These are phyloP conservation scores for Coemansia sp. DNA, from an alignment of 192 early-diverging fungal genomes.

Conservation along the genomic window DNA sequence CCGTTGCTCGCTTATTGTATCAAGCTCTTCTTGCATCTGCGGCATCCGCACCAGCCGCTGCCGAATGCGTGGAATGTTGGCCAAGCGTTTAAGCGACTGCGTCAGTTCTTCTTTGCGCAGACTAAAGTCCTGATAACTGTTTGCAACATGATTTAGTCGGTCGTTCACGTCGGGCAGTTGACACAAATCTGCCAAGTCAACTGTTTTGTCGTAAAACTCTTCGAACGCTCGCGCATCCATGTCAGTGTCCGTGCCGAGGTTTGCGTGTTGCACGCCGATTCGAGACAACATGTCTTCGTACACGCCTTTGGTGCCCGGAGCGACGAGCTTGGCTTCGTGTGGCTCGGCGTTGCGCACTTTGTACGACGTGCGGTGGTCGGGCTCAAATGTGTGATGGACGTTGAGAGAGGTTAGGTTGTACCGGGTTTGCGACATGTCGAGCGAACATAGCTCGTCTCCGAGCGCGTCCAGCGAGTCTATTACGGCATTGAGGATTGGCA, in stretches of 20 bases:
- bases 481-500: conserved; percentile 39
- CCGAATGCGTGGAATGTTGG: conserved; percentile 43
- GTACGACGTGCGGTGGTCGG: conserved; percentile 38
- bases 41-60: conserved; percentile 39
- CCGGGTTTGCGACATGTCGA: conserved; percentile 43
- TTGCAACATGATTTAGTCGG: conserved; percentile 51
- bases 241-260: conserved; percentile 35
- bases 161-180: conserved; percentile 54
- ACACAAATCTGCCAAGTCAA: conserved; percentile 50
- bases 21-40: conserved; percentile 44
- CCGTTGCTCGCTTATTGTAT: conserved; percentile 18
- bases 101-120: conserved; percentile 47
- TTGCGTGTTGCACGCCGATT: conserved; percentile 51
- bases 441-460: conserved; percentile 42
- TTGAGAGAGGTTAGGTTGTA: conserved; percentile 42
- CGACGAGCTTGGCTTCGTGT: conserved; percentile 52
- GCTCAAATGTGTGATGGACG: conserved; percentile 44
- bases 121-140: conserved; percentile 48
- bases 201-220: conserved; percentile 55
- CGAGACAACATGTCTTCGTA: conserved; percentile 56
- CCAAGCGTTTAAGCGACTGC: conserved; percentile 39
- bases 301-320: conserved; percentile 52
- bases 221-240: conserved; percentile 51
- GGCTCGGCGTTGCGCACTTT: conserved; percentile 43
- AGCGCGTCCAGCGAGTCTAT: conserved; percentile 38